phyloP scores from a whole-genome alignment of 352 stramenopile genomes.

The Globisporangium parvum region DNA sequence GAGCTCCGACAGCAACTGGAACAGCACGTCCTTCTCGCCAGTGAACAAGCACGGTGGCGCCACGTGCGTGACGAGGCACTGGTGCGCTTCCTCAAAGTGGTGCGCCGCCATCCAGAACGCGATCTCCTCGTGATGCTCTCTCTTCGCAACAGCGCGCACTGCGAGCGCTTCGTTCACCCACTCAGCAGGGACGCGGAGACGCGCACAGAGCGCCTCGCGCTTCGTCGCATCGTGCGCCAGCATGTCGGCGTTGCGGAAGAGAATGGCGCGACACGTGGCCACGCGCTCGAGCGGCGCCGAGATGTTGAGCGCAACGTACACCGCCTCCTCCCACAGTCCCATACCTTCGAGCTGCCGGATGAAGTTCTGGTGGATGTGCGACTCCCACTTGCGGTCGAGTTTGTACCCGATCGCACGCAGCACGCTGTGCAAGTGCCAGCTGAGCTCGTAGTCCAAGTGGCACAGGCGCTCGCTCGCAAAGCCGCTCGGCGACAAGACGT shows the following conservation, averaged over 20 bases:
- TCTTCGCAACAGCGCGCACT: constrained; percentile 37
- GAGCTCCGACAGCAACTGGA: constrained; percentile 47
- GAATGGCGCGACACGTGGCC: constrained; percentile 45
- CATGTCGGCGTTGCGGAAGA: constrained; percentile 63
- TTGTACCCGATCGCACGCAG: constrained; percentile 69
- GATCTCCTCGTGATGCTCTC: constrained; percentile 58
- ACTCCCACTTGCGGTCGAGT: constrained; percentile 67
- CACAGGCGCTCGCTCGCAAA: constrained; percentile 23
- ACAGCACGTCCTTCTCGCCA: constrained; percentile 48
- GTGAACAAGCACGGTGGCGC: constrained; percentile 55
- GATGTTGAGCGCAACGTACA: constrained; percentile 81
- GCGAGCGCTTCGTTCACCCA: constrained; percentile 72
- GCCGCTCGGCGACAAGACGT: constrained; percentile 53
- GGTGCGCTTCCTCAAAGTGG: constrained; percentile 57
- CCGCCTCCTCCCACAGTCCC: constrained; percentile 58
- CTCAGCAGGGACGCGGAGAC: constrained; percentile 42
- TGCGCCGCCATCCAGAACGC: constrained; percentile 64
- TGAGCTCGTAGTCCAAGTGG: constrained; percentile 72
- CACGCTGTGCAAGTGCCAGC: constrained; percentile 73
- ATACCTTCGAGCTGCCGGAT: constrained; percentile 67
- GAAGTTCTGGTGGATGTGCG: constrained; percentile 77
- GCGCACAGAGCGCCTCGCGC: constrained; percentile 45
- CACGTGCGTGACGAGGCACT: constrained; percentile 49
- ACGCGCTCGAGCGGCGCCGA: constrained; percentile 46
- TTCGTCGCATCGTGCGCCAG: constrained; percentile 26